phyloP scores from a whole-genome alignment of 2,329 filamentous ascomycete genomes.

The Phoma sp. region DNA sequence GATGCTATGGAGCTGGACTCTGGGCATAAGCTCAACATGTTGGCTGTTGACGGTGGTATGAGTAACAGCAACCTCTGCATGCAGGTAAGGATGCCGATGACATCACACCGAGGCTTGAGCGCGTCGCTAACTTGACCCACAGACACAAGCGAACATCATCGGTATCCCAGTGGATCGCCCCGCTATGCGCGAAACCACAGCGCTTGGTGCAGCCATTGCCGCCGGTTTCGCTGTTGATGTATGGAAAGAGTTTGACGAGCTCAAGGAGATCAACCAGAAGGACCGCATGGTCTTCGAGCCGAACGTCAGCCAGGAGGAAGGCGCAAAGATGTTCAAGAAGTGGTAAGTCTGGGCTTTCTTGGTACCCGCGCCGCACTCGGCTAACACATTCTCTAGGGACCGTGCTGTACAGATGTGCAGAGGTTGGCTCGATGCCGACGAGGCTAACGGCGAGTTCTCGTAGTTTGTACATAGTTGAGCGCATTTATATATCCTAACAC shows the following conservation, averaged over 20 bases:
- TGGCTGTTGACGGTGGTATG: constrained; percentile 89
- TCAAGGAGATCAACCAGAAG: constrained; percentile 74
- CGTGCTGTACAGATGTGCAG: constrained; percentile 77
- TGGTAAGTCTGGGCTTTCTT: constrained; percentile 56
- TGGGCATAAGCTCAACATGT: constrained; percentile 73
- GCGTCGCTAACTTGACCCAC: constrained; percentile 24
- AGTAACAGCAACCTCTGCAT: constrained; percentile 89
- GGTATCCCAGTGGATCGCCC: constrained; percentile 84
- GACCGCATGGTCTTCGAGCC: constrained; percentile 76
- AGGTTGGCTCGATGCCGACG: constrained; percentile 68
- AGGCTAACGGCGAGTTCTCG: constrained; percentile 44
- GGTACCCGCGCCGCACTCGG: background rate
- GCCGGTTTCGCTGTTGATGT: constrained; percentile 84
- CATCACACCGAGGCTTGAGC: constrained; percentile 8
- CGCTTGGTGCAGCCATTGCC: constrained; percentile 86
- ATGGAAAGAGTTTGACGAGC: constrained; percentile 77
- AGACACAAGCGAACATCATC: constrained; percentile 84
- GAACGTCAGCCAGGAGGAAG: constrained; percentile 65
- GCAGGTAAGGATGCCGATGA: constrained; percentile 59
- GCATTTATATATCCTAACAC: constrained; percentile 13
- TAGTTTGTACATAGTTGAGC: constrained; percentile 23
- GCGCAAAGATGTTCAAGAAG: constrained; percentile 69
- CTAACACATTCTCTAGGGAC: constrained; percentile 4
- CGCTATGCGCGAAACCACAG: constrained; percentile 88
- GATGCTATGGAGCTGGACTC: constrained; percentile 91